A percentile compares a stretch with the other conserved stretches of the same genome.
phyloP scores from a whole-genome alignment of 306 rosid genomes.

The Quercus alba region DNA sequence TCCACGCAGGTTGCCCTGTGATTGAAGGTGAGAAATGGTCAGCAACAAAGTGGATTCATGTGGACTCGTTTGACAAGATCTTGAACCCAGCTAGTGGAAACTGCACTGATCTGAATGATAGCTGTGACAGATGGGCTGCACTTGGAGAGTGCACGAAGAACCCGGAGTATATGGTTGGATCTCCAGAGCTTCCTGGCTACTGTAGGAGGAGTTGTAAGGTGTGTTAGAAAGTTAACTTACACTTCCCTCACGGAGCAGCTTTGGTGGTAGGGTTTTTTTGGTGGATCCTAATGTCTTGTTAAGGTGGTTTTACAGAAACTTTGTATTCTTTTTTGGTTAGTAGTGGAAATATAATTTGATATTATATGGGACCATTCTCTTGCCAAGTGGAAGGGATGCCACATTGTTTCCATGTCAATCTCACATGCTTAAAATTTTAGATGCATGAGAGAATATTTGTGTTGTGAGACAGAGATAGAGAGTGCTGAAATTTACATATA shows the following conservation, averaged over 20 bases:
- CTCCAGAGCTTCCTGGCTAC: slow-evolving; percentile 80
- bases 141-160: slow-evolving; percentile 94
- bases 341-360: background rate
- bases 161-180: slow-evolving; percentile 84
- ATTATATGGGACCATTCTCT: background rate
- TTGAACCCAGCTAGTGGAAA: slow-evolving; percentile 42
- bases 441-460: background rate
- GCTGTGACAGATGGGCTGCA: slow-evolving; percentile 92
- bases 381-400: background rate
- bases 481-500: background rate
- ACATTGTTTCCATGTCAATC: background rate
- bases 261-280: background rate
- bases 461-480: background rate
- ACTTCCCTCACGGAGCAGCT: slow-evolving; percentile 16
- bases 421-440: background rate
- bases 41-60: slow-evolving; percentile 97
- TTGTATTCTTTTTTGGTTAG: background rate
- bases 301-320: slow-evolving; percentile 1
- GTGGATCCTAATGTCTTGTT: slow-evolving; percentile 20
- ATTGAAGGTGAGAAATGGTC: slow-evolving; percentile 99
- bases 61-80: slow-evolving; percentile 73
- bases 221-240: slow-evolving; percentile 41
- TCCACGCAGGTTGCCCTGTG: slow-evolving; percentile 96
- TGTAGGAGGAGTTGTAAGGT: slow-evolving; percentile 89
- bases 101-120: slow-evolving; percentile 66